phyloP scores from a whole-genome alignment of 2,329 filamentous ascomycete genomes.

The Phaeophleospora eucalypticola region DNA sequence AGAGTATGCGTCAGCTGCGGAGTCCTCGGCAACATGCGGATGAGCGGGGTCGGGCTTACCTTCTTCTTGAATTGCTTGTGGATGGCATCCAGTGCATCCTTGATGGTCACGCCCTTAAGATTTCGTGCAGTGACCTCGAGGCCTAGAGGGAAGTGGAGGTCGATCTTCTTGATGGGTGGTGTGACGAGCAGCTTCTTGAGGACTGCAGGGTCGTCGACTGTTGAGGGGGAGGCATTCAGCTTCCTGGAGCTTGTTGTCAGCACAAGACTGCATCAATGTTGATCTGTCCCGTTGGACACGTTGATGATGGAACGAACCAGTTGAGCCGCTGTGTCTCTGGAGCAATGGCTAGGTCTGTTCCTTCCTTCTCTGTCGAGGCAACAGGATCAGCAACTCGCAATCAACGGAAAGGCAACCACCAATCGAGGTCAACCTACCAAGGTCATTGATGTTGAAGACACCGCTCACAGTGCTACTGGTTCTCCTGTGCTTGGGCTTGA shows the following conservation, averaged over 20 bases:
- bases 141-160: slow-evolving; percentile 84
- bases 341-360: slow-evolving; percentile 67
- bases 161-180: slow-evolving; percentile 88
- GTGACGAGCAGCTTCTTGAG: slow-evolving; percentile 76
- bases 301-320: slow-evolving; percentile 59
- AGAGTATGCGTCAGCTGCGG: not conserved
- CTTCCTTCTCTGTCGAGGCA: slow-evolving; percentile 61
- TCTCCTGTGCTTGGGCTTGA: slow-evolving; percentile 62
- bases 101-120: slow-evolving; percentile 91
- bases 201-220: slow-evolving; percentile 76
- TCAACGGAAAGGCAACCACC: not conserved
- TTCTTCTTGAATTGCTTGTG: slow-evolving; percentile 96
- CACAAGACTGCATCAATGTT: too few species aligned
- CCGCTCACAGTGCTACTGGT: slow-evolving; percentile 69
- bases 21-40: not conserved
- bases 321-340: slow-evolving; percentile 81
- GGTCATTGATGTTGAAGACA: slow-evolving; percentile 68
- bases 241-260: slow-evolving; percentile 63
- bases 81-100: slow-evolving; percentile 92
- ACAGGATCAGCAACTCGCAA: slow-evolving; percentile 6
- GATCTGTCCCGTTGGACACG: too few species aligned
- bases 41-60: slow-evolving; percentile 48
- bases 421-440: slow-evolving; percentile 12
- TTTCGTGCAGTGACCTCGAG: slow-evolving; percentile 86
- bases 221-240: slow-evolving; percentile 78